Evolutionary conservation across 352 stramenopile species (phyloP).

Genomic region (Phytophthora niederhauseri): DNA sequence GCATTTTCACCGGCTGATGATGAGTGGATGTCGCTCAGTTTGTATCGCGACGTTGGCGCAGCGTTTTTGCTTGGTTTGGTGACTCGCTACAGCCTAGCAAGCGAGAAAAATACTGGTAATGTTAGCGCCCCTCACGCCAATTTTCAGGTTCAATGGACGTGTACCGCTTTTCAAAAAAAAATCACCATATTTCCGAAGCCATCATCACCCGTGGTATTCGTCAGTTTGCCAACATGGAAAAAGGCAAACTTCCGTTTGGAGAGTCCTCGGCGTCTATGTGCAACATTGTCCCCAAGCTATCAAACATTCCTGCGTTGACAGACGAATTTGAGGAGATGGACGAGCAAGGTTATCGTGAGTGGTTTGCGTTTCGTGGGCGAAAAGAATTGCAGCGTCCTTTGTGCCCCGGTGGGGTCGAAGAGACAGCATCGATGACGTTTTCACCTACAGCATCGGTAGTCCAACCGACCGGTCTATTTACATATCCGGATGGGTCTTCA

Average conservation of each 20-base stretch:
- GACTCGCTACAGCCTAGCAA: neutral
- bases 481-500: neutral
- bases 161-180: conserved; percentile 3
- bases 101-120: neutral
- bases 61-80: neutral
- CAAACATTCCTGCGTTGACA: neutral
- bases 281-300: conserved; percentile 1
- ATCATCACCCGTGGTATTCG: conserved; percentile 1
- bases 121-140: neutral
- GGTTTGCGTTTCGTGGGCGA: conserved; percentile 7
- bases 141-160: neutral
- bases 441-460: neutral
- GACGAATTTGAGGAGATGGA: conserved; percentile 19
- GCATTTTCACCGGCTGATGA: neutral
- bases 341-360: conserved; percentile 1
- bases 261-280: conserved; percentile 10
- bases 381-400: conserved; percentile 13
- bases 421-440: conserved; percentile 17
- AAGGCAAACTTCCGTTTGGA: conserved; percentile 3
- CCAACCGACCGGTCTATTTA: conserved; percentile 3
- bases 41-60: neutral
- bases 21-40: neutral
- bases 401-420: conserved; percentile 4
- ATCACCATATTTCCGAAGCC: neutral
- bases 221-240: neutral